phyloP scores from a whole-genome alignment of 371 early-diverging fungal species.

The Lichtheimia hyalospora region DNA sequence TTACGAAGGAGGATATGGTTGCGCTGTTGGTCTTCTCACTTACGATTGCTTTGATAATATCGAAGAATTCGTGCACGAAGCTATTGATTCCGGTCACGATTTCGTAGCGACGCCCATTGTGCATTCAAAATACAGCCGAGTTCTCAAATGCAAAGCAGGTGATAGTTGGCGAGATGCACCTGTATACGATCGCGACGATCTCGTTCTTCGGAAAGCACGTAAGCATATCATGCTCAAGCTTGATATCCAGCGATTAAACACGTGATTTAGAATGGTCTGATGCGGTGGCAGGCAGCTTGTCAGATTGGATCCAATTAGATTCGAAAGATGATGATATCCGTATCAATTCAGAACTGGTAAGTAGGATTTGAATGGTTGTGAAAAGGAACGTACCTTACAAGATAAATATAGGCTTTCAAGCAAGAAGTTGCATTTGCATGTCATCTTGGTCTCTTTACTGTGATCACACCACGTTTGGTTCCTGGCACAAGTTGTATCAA shows the following conservation, averaged over 20 bases:
- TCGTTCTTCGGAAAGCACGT: conserved; percentile 48
- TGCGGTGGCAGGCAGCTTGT: conserved; percentile 54
- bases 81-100: conserved; percentile 55
- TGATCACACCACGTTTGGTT: conserved; percentile 53
- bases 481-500: conserved; percentile 39
- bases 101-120: conserved; percentile 63
- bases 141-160: conserved; percentile 22
- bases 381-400: no score
- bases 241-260: no score
- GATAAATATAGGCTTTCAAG: conserved; percentile 54
- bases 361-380: not conserved
- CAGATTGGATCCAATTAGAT: conserved; percentile 67
- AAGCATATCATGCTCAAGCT: not conserved
- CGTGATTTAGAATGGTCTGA: conserved; percentile 41
- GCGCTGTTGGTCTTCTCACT: conserved; percentile 37
- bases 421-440: conserved; percentile 76
- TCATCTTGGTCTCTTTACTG: conserved; percentile 66
- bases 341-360: conserved; percentile 59
- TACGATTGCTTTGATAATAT: conserved; percentile 38
- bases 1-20: conserved; percentile 3
- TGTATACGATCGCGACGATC: conserved; percentile 46
- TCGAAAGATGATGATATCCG: conserved; percentile 48
- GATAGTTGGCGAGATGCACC: conserved; percentile 39
- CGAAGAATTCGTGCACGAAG: conserved; percentile 37
- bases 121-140: conserved; percentile 49